Base-by-base conservation (phyloP, 2,329 filamentous ascomycete species). In the Penicillium sp. region DNA sequence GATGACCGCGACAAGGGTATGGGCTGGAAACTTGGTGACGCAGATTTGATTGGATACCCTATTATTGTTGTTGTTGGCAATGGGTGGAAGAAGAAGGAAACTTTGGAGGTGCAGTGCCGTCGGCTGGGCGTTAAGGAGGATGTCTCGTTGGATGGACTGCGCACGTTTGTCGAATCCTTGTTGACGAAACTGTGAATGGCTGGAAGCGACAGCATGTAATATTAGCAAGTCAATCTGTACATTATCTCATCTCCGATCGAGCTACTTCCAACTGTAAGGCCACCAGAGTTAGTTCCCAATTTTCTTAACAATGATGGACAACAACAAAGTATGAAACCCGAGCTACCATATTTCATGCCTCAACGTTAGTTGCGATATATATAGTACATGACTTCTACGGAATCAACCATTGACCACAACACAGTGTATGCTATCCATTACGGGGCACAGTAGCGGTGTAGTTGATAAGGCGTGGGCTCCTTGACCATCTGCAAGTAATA, bases 1-100 rank as follows among this genome's bases (percentile, higher is more conserved):
- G 92, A 96, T 72, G 92, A 96, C 73, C 82, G 89, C 19, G 74
- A 78, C 29, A 82, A 85, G 64, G 79, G 83, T 1, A 80, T 97
- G 60, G 84, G 86, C 3, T 96, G 91, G 90, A 97, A 96, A 73
- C 79, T 97, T 70, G 86, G 86, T 38, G 94, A 99, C 76, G 94
- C 93, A 1, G 93, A 97, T 73, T 72, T 94, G 57, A 85, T 93
- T 54, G 94, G 94, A 3, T 96, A 95, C 72, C 93, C 93, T 0
- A 81, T 97, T 13, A 81, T 93, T 9, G 80, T 97, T 13, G 82
- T 97, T 2, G 74, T 97, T 33, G 93, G 93, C 0, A 88, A 84
- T 61, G 79, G 79, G 4, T 96, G 89, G 88, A 76, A 82, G 38
- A 73, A 75, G 33, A 76, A 80, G 2, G 77, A 78, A 45, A 73